A percentile compares a stretch with the other conserved stretches of the same genome.
phyloP scores from a whole-genome alignment of 2,329 filamentous ascomycete species.

The Fusarium sp. region DNA sequence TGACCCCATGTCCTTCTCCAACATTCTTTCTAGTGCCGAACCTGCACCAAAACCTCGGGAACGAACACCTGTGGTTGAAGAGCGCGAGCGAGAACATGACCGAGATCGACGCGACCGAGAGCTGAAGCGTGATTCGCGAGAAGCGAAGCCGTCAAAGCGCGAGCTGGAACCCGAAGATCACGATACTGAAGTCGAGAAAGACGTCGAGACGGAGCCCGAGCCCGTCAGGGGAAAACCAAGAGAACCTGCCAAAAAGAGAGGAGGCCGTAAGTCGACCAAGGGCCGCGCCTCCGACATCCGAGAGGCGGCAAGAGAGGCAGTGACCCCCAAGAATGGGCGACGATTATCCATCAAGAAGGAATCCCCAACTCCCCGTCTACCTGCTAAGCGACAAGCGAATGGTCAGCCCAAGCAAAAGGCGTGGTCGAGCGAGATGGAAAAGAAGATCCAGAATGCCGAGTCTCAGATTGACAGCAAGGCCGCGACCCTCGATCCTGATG shows the following conservation, averaged over 20 bases:
- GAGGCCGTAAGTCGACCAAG: constrained; percentile 56
- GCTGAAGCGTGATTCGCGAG: constrained; percentile 32
- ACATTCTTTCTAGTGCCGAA: constrained; percentile 86
- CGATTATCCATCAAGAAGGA: constrained; percentile 64
- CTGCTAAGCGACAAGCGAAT: constrained; percentile 71
- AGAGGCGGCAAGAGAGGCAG: constrained; percentile 61
- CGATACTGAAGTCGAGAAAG: constrained; percentile 51
- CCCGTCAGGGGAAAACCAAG: constrained; percentile 43
- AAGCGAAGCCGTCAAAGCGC: constrained; percentile 47
- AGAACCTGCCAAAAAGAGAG: constrained; percentile 49
- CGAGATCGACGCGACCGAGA: constrained; percentile 33
- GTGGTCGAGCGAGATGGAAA: constrained; percentile 66
- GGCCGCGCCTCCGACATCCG: constrained; percentile 64
- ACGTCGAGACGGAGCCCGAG: constrained; percentile 51
- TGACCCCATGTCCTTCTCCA: constrained; percentile 96
- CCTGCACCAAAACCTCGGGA: constrained; percentile 68
- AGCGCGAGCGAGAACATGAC: constrained; percentile 38
- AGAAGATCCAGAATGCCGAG: constrained; percentile 54
- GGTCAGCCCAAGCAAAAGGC: constrained; percentile 73
- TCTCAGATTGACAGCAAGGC: constrained; percentile 61
- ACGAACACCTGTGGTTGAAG: constrained; percentile 55
- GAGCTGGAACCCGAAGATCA: constrained; percentile 43
- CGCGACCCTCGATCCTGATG: constrained; percentile 56
- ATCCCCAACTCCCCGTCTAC: constrained; percentile 60
- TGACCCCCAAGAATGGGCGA: constrained; percentile 61